phyloP scores from a whole-genome alignment of 1,139 yeast species.

The Yamadazyma aaseri region DNA sequence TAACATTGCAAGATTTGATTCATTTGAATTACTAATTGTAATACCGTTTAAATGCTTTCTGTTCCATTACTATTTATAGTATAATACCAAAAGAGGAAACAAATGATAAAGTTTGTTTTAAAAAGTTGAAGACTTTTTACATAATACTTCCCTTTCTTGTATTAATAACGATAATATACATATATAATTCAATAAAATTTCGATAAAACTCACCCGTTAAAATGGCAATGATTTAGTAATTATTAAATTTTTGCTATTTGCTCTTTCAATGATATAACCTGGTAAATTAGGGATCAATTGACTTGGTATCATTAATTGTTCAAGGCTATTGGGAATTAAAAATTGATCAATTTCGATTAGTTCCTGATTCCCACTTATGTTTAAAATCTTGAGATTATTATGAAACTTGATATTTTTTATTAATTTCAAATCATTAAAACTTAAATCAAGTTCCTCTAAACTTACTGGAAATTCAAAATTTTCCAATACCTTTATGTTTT shows the following conservation, averaged over 20 bases:
- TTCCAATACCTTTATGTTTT: conserved; percentile 40
- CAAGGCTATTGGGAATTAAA: conserved; percentile 37
- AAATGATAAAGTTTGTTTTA: neutral
- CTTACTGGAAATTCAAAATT: conserved; percentile 39
- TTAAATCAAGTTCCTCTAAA: conserved; percentile 33
- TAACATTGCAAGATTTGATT: no score
- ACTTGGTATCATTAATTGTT: conserved; percentile 36
- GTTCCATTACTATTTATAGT: neutral
- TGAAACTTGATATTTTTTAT: conserved; percentile 40
- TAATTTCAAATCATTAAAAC: conserved; percentile 41
- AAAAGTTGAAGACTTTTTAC: no score
- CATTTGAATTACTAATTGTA: neutral
- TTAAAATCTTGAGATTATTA: conserved; percentile 31
- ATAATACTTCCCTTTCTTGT: conserved; percentile 5
- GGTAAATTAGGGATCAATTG: conserved; percentile 39
- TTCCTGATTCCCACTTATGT: conserved; percentile 46
- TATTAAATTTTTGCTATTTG: conserved; percentile 34
- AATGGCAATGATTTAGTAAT: conserved; percentile 30
- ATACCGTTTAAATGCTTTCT: neutral
- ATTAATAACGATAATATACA: conserved; percentile 10
- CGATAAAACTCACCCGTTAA: conserved; percentile 4
- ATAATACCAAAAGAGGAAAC: conserved; percentile 2
- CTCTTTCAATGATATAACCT: conserved; percentile 39
- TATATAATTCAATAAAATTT: conserved; percentile 5
- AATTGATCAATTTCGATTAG: conserved; percentile 39